Base-by-base conservation (phyloP, 768 basidiomycete genomes). In the Cyclocybe aegerita region DNA sequence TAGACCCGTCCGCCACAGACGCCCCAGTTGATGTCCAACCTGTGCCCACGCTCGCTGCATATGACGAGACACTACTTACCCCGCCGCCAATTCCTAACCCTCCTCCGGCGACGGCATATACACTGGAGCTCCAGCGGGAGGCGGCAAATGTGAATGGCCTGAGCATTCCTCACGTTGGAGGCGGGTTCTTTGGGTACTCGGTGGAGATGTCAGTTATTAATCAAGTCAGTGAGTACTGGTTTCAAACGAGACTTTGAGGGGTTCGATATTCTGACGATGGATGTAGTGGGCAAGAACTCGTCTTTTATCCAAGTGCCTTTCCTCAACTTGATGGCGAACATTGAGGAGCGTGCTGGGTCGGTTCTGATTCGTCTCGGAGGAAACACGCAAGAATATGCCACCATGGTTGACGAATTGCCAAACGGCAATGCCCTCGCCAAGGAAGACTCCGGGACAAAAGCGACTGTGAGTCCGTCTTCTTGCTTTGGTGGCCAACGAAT, bases 251-350 rank as follows among this genome's bases (percentile, higher is more conserved):
- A 12, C 9, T 29, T 30, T 44, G 8, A 39, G 8, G 9, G 39
- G 38, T n/a, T 17, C 10, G 9, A 10, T 12, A 7, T 29, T 11
- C 30, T 47, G 43, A 41, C 16, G 9, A 46, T 39, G 36, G 30
- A 42, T 23, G 38, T 40, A 81, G 81, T 82, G 54, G 81, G 81
- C 33, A 71, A 65, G 48, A 82, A 81, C 48, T 73, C 77, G 78
- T 79, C 81, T 5, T 66, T 74, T 16, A 59, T 83, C 9, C 69
- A 76, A 40, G 76, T 85, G 29, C 76, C 84, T 1, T 89, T 90
- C 69, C 75, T 90, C n/a, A 92, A 92, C 65, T 74, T 91, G 30
- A 79, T 93, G 70, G 73, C 82, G 7, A 86, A 87, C 55, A 70
- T 93, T 5, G 73, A 72, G 44, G 73, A 79, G 48, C 78, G 90